phyloP scores from a whole-genome alignment of 2,329 filamentous ascomycete genomes.

The Leptosphaerulina australis region DNA sequence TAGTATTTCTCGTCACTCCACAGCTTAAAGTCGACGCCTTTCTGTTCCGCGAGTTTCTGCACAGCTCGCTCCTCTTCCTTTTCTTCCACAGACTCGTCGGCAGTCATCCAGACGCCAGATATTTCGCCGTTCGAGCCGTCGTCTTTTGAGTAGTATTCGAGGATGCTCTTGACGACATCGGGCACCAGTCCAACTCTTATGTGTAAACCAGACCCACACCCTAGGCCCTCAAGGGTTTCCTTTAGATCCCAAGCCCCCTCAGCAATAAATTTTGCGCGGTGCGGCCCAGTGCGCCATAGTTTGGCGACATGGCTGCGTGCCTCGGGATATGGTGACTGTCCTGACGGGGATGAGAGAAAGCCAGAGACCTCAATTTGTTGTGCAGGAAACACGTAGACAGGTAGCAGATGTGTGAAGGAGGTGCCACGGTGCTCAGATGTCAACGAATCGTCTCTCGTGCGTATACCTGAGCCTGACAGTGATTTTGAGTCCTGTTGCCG shows the following conservation, averaged over 20 bases:
- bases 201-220: slow-evolving; percentile 62
- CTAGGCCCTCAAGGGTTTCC: slow-evolving; percentile 61
- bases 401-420: slow-evolving; percentile 64
- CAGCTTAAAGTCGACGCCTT: slow-evolving; percentile 65
- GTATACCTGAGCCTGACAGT: slow-evolving; percentile 17
- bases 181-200: slow-evolving; percentile 67
- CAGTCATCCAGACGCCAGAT: slow-evolving; percentile 74
- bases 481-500: slow-evolving; percentile 14
- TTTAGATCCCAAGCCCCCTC: slow-evolving; percentile 78
- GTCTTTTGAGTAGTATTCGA: slow-evolving; percentile 53
- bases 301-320: slow-evolving; percentile 68
- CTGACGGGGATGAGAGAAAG: slow-evolving; percentile 61
- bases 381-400: slow-evolving; percentile 68
- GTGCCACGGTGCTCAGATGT: slow-evolving; percentile 30
- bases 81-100: slow-evolving; percentile 73
- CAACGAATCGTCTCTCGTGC: slow-evolving; percentile 49
- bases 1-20: slow-evolving; percentile 81
- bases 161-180: slow-evolving; percentile 65
- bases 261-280: slow-evolving; percentile 73
- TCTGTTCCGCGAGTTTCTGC: slow-evolving; percentile 58
- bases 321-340: slow-evolving; percentile 66
- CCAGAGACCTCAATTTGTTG: slow-evolving; percentile 77
- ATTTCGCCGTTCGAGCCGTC: slow-evolving; percentile 53
- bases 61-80: slow-evolving; percentile 66
- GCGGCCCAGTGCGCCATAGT: slow-evolving; percentile 76